phyloP scores from a whole-genome alignment of 179 eudicot genomes.

The Camellia oleifera region DNA sequence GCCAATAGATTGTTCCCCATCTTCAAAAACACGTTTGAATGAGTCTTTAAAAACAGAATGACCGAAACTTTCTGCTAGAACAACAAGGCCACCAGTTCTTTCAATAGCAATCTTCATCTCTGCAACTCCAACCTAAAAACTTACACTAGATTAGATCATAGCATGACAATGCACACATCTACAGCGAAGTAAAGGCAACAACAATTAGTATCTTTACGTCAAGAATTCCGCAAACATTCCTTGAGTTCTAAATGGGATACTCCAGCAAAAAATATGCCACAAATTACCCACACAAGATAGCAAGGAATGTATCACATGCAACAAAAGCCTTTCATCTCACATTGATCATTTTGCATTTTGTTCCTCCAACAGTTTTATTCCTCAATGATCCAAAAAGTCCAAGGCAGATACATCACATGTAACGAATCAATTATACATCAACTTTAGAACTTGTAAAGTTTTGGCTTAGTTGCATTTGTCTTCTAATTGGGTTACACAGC shows the following conservation, averaged over 20 bases:
- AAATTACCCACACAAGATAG: neutral
- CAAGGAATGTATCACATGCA: neutral
- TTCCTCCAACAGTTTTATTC: no score
- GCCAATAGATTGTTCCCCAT: constrained; percentile 85
- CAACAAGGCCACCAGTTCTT: constrained; percentile 96
- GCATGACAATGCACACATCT: neutral
- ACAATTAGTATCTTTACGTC: no score
- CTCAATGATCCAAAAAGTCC: no score
- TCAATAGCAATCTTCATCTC: constrained; percentile 97
- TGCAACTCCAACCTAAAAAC: constrained; percentile 87
- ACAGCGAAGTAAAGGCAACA: neutral
- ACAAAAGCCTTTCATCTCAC: neutral
- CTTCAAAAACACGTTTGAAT: constrained; percentile 80
- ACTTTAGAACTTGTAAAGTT: neutral
- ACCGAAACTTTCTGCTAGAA: constrained; percentile 93
- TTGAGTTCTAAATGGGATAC: neutral
- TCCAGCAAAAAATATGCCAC: constrained; percentile 2
- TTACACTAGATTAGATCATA: constrained; percentile 6
- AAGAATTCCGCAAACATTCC: neutral
- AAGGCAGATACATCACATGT: no score
- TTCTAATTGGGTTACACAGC: neutral
- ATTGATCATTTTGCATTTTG: no score
- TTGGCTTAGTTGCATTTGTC: neutral
- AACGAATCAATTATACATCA: neutral
- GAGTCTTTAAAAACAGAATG: constrained; percentile 97